These are phyloP conservation scores for Capillidium rhysosporum DNA, from an alignment of 371 early-diverging fungal species.

Conservation along the genomic window DNA sequence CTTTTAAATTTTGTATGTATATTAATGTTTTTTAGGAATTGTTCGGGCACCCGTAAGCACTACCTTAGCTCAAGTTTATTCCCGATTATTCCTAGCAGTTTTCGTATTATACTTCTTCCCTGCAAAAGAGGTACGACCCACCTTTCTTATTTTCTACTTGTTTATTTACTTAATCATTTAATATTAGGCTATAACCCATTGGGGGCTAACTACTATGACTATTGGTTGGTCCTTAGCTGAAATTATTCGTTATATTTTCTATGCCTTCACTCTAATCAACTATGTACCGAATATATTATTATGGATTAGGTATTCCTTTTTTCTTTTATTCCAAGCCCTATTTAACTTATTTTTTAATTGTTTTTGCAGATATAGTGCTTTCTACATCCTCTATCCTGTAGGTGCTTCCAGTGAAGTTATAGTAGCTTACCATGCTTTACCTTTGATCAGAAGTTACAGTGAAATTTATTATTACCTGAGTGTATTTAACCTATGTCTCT, in stretches of 20 bases:
- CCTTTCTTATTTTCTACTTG: not conserved
- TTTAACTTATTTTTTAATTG: conserved; percentile 7
- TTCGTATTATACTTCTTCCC: conserved; percentile 46
- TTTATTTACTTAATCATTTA: conserved; percentile 1
- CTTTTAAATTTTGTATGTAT: not conserved
- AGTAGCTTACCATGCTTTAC: conserved; percentile 49
- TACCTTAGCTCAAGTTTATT: conserved; percentile 66
- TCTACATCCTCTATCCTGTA: conserved; percentile 73
- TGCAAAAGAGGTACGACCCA: conserved; percentile 9
- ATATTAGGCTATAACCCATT: conserved; percentile 30
- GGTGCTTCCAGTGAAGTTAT: conserved; percentile 73
- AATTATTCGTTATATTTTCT: conserved; percentile 69
- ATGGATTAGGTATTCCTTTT: conserved; percentile 35
- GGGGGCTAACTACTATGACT: conserved; percentile 63
- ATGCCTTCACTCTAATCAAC: conserved; percentile 43
- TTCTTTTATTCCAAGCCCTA: conserved; percentile 4
- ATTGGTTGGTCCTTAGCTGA: conserved; percentile 87
- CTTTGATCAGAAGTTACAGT: conserved; percentile 29
- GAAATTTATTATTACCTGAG: conserved; percentile 29
- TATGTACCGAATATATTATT: conserved; percentile 27
- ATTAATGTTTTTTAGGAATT: conserved; percentile 21
- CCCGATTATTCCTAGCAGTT: conserved; percentile 73
- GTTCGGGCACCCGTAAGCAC: conserved; percentile 65
- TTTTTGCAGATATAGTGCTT: conserved; percentile 62
- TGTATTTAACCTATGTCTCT: conserved; percentile 29